Conservation (phyloP, 2,329 filamentous ascomycete species). For the Claviceps fusiformis region DNA sequence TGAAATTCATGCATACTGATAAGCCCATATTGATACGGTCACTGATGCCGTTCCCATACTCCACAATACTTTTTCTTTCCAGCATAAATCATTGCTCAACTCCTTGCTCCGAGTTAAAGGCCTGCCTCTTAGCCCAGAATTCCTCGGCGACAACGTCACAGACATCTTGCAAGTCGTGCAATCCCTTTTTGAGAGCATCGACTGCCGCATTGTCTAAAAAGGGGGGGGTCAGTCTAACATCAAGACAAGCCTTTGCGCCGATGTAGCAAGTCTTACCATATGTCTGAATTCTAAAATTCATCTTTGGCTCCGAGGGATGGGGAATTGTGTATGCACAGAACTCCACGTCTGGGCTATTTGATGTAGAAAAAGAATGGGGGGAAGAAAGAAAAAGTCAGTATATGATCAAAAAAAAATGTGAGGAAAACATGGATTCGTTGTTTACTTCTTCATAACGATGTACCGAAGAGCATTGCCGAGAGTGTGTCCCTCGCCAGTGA, state of each 20-base stretch:
- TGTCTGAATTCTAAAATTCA: conserved; percentile 96
- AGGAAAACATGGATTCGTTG: conserved; percentile 13
- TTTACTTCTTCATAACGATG: conserved; percentile 96
- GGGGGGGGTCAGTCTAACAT: background rate
- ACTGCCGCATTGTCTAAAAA: conserved; percentile 60
- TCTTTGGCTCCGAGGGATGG: conserved; percentile 87
- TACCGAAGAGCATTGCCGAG: conserved; percentile 88
- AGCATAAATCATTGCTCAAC: conserved; percentile 16
- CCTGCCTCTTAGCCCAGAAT: conserved; percentile 49
- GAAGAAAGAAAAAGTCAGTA: conserved; percentile 1
- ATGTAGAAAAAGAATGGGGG: background rate
- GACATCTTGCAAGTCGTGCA: conserved; percentile 76
- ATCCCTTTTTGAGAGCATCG: conserved; percentile 78
- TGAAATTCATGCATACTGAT: conserved; percentile 6
- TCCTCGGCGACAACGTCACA: conserved; percentile 92
- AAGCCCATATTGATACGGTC: background rate
- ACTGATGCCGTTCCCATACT: background rate
- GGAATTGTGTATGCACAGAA: conserved; percentile 98
- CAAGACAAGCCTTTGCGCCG: conserved; percentile 6
- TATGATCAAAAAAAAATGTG: background rate
- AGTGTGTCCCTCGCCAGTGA: conserved; percentile 87
- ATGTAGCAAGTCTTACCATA: conserved; percentile 50
- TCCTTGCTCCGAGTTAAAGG: conserved; percentile 21
- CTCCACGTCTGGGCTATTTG: conserved; percentile 72
- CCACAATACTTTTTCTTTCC: conserved; percentile 1